Evolutionary conservation across 441 rosid genomes (phyloP).

Genomic region (Dalechampia spathulata): DNA sequence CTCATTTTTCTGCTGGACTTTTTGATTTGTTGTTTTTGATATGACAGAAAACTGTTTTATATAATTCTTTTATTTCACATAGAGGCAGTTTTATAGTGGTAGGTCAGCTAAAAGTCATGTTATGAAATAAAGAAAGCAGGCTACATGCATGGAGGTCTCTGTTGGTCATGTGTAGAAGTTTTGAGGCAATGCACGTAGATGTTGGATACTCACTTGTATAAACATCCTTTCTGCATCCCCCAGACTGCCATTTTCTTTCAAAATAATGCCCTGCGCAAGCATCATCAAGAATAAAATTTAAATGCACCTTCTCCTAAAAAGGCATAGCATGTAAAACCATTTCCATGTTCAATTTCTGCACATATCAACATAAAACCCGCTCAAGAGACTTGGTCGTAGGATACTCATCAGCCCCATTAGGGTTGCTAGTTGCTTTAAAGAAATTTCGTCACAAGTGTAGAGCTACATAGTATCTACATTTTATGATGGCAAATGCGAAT

Average conservation of each 20-base stretch:
- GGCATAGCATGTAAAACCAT: neutral
- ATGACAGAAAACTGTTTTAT: too few species aligned
- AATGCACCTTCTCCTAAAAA: neutral
- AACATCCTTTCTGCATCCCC: slow-evolving; percentile 98
- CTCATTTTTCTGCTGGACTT: too few species aligned
- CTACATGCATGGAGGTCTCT: neutral
- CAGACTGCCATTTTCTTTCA: slow-evolving; percentile 72
- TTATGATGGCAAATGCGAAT: too few species aligned
- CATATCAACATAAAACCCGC: neutral
- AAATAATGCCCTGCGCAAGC: slow-evolving; percentile 65
- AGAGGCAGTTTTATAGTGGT: too few species aligned
- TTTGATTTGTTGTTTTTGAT: too few species aligned
- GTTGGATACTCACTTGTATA: slow-evolving; percentile 66
- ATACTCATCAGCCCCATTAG: neutral
- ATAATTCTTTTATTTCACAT: too few species aligned
- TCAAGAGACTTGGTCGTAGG: neutral
- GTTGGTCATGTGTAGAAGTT: neutral
- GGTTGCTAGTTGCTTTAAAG: neutral
- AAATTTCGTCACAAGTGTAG: neutral
- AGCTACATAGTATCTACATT: neutral
- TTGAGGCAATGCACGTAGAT: neutral
- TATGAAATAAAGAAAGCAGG: too few species aligned
- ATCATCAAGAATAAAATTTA: slow-evolving; percentile 14
- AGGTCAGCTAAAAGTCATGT: too few species aligned
- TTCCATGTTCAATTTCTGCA: neutral